Evolutionary conservation across 108 stramenopile species (phyloP).

Genomic region (Conticribra guillardii): DNA sequence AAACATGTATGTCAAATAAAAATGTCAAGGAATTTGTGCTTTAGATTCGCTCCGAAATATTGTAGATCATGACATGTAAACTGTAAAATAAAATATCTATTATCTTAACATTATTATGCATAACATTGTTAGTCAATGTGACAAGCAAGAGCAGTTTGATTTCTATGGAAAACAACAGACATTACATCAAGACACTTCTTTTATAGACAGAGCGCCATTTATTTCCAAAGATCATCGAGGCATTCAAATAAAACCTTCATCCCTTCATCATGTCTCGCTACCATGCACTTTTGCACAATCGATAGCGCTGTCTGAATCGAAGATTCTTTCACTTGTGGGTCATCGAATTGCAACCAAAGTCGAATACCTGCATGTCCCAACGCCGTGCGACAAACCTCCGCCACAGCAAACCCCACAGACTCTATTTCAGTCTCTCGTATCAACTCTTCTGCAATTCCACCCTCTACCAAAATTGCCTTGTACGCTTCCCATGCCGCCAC

Average conservation of each 20-base stretch:
- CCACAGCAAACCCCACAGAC: constrained; percentile 76
- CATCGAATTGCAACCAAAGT: constrained; percentile 83
- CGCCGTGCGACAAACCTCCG: constrained; percentile 79
- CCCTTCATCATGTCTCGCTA: constrained; percentile 58
- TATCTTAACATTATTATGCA: too few species aligned
- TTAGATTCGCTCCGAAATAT: too few species aligned
- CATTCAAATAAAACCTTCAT: constrained; percentile 56
- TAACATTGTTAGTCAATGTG: too few species aligned
- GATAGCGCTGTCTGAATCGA: constrained; percentile 66
- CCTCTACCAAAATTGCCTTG: constrained; percentile 40
- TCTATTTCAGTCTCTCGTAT: constrained; percentile 68
- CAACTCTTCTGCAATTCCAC: constrained; percentile 46
- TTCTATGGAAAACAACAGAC: background rate
- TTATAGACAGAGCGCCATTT: too few species aligned
- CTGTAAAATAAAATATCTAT: too few species aligned
- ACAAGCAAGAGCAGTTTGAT: too few species aligned
- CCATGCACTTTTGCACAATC: constrained; percentile 73
- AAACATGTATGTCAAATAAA: too few species aligned
- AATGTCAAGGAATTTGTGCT: too few species aligned
- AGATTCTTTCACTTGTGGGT: constrained; percentile 57
- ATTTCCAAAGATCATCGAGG: constrained; percentile 25
- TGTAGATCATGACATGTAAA: too few species aligned
- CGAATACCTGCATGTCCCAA: constrained; percentile 79
- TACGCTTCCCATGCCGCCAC: constrained; percentile 64
- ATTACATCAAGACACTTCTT: too few species aligned